Evolutionary conservation across 2,329 filamentous ascomycete genomes (phyloP).

Genomic region (Beauveria varroae): DNA sequence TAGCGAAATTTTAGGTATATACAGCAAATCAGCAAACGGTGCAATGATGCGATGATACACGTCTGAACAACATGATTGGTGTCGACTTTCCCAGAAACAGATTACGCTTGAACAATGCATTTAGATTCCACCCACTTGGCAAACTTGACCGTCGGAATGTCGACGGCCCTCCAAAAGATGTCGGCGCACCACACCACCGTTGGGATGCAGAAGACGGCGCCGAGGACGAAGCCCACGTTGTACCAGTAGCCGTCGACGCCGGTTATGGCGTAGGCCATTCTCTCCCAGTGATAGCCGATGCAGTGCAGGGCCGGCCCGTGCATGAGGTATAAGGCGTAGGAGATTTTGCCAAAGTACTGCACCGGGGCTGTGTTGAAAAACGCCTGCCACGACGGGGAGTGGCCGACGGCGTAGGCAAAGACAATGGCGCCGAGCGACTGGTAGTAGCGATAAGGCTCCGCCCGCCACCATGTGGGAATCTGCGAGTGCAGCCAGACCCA

Average conservation of each 20-base stretch:
- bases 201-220: conserved; percentile 41
- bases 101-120: conserved; percentile 26
- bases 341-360: conserved; percentile 54
- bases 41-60: neutral
- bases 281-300: conserved; percentile 44
- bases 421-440: conserved; percentile 45
- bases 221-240: conserved; percentile 38
- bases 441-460: conserved; percentile 48
- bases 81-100: neutral
- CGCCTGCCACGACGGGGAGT: conserved; percentile 38
- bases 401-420: conserved; percentile 42
- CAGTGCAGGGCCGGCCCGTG: conserved; percentile 50
- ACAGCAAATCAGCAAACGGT: conserved; percentile 15
- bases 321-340: conserved; percentile 54
- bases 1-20: neutral
- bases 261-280: conserved; percentile 38
- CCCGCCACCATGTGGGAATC: conserved; percentile 42
- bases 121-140: conserved; percentile 47
- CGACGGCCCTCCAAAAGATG: conserved; percentile 48
- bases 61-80: neutral
- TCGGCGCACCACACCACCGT: conserved; percentile 47
- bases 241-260: conserved; percentile 40
- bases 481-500: conserved; percentile 40
- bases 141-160: conserved; percentile 48
- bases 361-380: conserved; percentile 42